Percentiles rank a stretch among this genome's conserved stretches.
phyloP scores from a whole-genome alignment of 2,329 filamentous ascomycete genomes.

The Orbilia brochopaga region DNA sequence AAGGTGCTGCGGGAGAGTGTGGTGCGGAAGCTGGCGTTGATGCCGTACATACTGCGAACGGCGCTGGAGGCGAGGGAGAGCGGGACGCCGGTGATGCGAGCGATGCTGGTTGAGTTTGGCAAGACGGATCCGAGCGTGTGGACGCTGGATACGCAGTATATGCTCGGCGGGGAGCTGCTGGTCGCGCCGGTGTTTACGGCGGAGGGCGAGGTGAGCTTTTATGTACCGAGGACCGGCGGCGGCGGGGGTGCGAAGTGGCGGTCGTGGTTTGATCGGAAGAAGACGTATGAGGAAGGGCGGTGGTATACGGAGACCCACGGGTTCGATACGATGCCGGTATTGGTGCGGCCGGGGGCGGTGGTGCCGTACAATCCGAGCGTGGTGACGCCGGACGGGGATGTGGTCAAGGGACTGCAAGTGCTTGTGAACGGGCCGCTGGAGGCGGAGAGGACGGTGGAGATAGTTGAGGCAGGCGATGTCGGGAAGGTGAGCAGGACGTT shows the following conservation, averaged over 20 bases:
- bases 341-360: conserved; percentile 65
- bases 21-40: conserved; percentile 64
- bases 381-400: conserved; percentile 32
- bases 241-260: conserved; percentile 60
- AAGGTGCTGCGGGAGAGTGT: conserved; percentile 65
- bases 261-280: conserved; percentile 60
- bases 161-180: conserved; percentile 71
- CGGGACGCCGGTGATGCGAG: conserved; percentile 69
- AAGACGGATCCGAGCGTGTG: conserved; percentile 70
- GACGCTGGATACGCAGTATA: conserved; percentile 73
- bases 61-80: conserved; percentile 62
- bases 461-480: conserved; percentile 31
- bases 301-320: conserved; percentile 69
- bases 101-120: conserved; percentile 73
- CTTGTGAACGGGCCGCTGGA: conserved; percentile 42
- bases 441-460: conserved; percentile 25
- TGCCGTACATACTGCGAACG: conserved; percentile 66
- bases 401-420: conserved; percentile 34
- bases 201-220: conserved; percentile 70
- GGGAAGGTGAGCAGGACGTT: conserved; percentile 34
- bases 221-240: conserved; percentile 61
- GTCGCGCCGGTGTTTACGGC: conserved; percentile 71
- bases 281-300: conserved; percentile 54
- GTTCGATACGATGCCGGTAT: conserved; percentile 67
- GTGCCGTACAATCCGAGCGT: conserved; percentile 36